phyloP scores from a whole-genome alignment of 106 monocot genomes.

The Iris macrosiphon region DNA sequence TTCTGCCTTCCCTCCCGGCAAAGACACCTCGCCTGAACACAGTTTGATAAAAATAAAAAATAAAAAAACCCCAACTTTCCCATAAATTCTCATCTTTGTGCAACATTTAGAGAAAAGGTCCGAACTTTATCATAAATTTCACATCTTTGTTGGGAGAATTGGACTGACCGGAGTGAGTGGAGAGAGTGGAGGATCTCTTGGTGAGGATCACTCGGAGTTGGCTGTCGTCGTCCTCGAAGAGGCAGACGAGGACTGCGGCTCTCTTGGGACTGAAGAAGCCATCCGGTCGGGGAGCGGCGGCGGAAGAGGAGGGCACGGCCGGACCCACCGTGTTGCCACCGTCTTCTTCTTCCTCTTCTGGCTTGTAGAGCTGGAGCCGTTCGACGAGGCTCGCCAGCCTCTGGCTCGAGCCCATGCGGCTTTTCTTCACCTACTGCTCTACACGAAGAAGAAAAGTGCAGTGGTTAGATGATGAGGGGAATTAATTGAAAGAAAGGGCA shows the following conservation, averaged over 20 bases:
- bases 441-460: too few relatives aligned
- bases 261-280: constrained; percentile 25
- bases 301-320: constrained; percentile 7
- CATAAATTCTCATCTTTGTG: background rate
- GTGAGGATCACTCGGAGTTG: constrained; percentile 64
- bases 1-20: constrained; percentile 44
- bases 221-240: constrained; percentile 47
- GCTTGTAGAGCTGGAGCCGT: background rate
- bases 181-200: constrained; percentile 61
- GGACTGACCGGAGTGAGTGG: constrained; percentile 49
- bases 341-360: too few relatives aligned
- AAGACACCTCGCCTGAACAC: constrained; percentile 52
- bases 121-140: background rate
- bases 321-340: constrained; percentile 7
- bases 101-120: background rate
- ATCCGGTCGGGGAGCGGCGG: background rate
- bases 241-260: constrained; percentile 69
- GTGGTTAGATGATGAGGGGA: too few relatives aligned
- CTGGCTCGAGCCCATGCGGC: background rate
- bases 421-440: too few relatives aligned
- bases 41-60: background rate
- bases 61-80: background rate
- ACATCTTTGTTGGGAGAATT: background rate
- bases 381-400: background rate
- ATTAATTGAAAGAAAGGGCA: too few relatives aligned